A percentile compares a stretch with the other conserved stretches of the same genome.
phyloP scores from a whole-genome alignment of 1,284 basidiomycete species.

The Heliocybe sulcata region DNA sequence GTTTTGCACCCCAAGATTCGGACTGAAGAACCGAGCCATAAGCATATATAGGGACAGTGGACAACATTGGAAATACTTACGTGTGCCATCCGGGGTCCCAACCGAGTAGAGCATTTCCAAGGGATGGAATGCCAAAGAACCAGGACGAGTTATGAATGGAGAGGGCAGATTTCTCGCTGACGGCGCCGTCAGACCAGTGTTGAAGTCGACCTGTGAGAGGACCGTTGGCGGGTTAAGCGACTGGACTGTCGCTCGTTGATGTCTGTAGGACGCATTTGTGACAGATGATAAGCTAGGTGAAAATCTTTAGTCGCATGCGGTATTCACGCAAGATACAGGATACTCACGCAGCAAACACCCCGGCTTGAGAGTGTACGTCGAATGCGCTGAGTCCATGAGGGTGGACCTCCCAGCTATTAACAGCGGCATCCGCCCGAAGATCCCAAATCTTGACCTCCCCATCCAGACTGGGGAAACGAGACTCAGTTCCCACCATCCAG shows the following conservation, averaged over 20 bases:
- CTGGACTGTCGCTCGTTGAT: constrained; percentile 53
- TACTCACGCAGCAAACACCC: constrained; percentile 83
- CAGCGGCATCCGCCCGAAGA: constrained; percentile 60
- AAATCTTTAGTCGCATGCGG: background rate
- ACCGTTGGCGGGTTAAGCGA: constrained; percentile 35
- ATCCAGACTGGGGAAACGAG: constrained; percentile 53
- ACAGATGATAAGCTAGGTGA: constrained; percentile 53
- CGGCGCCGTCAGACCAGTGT: constrained; percentile 45
- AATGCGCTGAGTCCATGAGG: constrained; percentile 76
- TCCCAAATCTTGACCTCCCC: constrained; percentile 95
- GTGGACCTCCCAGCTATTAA: constrained; percentile 63
- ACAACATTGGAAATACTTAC: constrained; percentile 30
- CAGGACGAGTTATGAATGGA: constrained; percentile 52
- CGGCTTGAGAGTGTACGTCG: constrained; percentile 82
- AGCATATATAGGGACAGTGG: constrained; percentile 2
- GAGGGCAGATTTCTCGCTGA: constrained; percentile 48
- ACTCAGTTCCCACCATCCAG: constrained; percentile 3
- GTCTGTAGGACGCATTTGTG: constrained; percentile 24
- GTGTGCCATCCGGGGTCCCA: constrained; percentile 65
- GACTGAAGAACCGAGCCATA: constrained; percentile 19
- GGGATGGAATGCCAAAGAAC: constrained; percentile 70
- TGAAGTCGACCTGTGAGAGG: constrained; percentile 43
- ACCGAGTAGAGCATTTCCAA: constrained; percentile 74
- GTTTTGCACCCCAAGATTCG: constrained; percentile 40
- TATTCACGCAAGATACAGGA: background rate